Percentiles rank a stretch among this genome's conserved stretches.
These are phyloP conservation scores for Mortierella sp. DNA, from an alignment of 371 early-diverging fungal genomes.

Conservation along the genomic window DNA sequence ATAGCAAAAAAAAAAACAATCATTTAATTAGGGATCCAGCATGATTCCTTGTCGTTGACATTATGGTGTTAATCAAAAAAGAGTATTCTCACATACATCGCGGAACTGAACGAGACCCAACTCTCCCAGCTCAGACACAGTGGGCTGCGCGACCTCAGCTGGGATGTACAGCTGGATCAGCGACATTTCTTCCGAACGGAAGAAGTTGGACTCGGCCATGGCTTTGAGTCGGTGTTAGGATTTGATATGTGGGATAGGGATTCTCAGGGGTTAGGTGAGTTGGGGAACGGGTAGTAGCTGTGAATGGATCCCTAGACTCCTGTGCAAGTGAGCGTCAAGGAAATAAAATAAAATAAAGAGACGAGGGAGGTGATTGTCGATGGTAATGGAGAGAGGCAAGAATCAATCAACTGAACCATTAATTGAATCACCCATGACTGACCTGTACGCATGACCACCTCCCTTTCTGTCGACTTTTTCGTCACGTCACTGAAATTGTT, in stretches of 20 bases:
- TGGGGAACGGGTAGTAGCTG: background rate
- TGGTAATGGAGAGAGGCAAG: background rate
- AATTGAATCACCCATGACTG: background rate
- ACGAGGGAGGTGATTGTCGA: background rate
- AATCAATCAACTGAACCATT: background rate
- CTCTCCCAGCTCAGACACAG: slow-evolving; percentile 96
- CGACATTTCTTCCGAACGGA: slow-evolving; percentile 98
- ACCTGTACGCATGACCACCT: background rate
- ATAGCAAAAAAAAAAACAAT: background rate
- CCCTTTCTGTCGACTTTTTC: background rate
- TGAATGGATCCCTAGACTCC: background rate
- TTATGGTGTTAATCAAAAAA: background rate
- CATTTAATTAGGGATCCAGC: background rate
- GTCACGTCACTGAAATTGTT: background rate
- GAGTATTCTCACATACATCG: slow-evolving; percentile 73
- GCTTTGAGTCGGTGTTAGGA: slow-evolving; percentile 4
- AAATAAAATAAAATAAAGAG: background rate
- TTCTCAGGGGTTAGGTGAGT: background rate
- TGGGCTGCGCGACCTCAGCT: slow-evolving; percentile 92
- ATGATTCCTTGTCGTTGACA: too few species aligned
- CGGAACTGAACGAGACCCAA: slow-evolving; percentile 94
- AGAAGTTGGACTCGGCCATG: slow-evolving; percentile 76
- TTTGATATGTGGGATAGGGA: background rate
- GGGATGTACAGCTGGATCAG: slow-evolving; percentile 97
- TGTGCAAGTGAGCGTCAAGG: background rate